Percentiles rank a stretch among this genome's conserved stretches.
phyloP scores from a whole-genome alignment of 164 flowering plant genomes.

The Echeveria elegans region DNA sequence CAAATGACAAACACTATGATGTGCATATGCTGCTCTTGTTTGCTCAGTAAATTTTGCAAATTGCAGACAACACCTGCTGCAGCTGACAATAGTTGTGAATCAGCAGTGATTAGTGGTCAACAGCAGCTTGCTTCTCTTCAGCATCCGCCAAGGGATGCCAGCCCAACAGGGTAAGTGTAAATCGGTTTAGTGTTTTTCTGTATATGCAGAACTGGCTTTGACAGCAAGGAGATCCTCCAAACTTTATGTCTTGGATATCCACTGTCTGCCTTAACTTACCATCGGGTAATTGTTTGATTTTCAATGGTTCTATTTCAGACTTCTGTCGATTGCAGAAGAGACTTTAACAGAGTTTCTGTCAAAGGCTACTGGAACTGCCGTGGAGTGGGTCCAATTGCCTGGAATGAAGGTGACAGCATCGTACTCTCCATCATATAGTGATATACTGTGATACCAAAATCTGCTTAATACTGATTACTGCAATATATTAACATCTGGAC shows the following conservation, averaged over 20 bases:
- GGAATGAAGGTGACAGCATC: conserved; percentile 72
- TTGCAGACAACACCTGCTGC: conserved; percentile 64
- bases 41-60: not conserved
- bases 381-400: conserved; percentile 98
- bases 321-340: conserved; percentile 92
- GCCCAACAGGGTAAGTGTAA: conserved; percentile 90
- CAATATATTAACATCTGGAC: conserved; percentile 12
- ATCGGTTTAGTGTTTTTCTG: conserved; percentile 4
- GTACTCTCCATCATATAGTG: not conserved
- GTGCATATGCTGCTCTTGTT: conserved; percentile 1
- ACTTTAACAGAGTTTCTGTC: conserved; percentile 96
- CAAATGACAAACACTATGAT: too few relatives aligned
- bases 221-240: not conserved
- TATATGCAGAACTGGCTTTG: conserved; percentile 12
- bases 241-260: conserved; percentile 1
- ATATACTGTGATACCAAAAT: not conserved
- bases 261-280: not conserved
- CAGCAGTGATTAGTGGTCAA: conserved; percentile 91
- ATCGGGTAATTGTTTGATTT: conserved; percentile 8
- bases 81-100: conserved; percentile 85
- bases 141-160: conserved; percentile 96
- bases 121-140: conserved; percentile 81
- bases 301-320: conserved; percentile 33
- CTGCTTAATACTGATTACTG: conserved; percentile 5
- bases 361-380: conserved; percentile 97